phyloP scores from a whole-genome alignment of 169 alveolate species.

The Cryptosporidium viatorum region DNA sequence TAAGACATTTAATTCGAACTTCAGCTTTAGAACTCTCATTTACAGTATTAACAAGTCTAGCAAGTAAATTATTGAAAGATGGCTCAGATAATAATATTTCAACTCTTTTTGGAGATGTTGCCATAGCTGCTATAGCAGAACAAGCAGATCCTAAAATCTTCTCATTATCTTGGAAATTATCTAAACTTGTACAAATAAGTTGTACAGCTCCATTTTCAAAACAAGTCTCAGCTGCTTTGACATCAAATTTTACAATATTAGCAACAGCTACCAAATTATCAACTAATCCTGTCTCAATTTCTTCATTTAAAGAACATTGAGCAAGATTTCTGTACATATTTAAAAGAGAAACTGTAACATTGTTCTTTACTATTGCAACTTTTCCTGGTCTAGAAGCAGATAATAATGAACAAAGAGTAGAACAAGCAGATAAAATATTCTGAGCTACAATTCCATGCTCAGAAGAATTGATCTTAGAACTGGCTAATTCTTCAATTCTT shows the following conservation, averaged over 20 bases:
- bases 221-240: conserved; percentile 86
- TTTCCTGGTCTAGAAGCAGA: conserved; percentile 51
- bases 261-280: conserved; percentile 80
- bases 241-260: conserved; percentile 85
- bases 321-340: conserved; percentile 47
- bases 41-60: conserved; percentile 80
- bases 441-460: conserved; percentile 43
- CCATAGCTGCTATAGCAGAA: conserved; percentile 90
- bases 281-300: conserved; percentile 67
- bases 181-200: conserved; percentile 86
- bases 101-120: conserved; percentile 88
- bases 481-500: conserved; percentile 37
- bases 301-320: conserved; percentile 43
- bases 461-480: not conserved
- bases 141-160: conserved; percentile 87
- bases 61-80: conserved; percentile 82
- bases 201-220: conserved; percentile 84
- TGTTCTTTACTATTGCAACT: conserved; percentile 53
- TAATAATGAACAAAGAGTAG: conserved; percentile 31
- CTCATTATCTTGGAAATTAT: conserved; percentile 84
- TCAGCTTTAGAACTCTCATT: conserved; percentile 76
- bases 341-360: conserved; percentile 19
- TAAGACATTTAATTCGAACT: conserved; percentile 48
- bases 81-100: conserved; percentile 84
- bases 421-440: conserved; percentile 21